phyloP scores from a whole-genome alignment of 2,329 filamentous ascomycete species.

The Phialocephala subalpina region DNA sequence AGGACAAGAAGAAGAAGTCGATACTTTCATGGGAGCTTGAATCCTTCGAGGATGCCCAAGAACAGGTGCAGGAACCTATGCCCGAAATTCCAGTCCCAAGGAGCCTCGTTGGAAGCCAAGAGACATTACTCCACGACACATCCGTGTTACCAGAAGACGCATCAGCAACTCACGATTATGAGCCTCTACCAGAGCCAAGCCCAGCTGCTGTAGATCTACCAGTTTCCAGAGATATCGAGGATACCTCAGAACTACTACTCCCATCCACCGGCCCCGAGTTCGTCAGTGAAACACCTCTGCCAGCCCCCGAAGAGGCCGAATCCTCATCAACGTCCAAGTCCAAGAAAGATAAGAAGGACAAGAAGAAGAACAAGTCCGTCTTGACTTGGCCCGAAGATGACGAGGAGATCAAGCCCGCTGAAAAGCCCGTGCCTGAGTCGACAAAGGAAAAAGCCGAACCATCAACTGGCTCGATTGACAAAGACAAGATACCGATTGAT shows the following conservation, averaged over 20 bases:
- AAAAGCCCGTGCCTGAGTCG: background rate
- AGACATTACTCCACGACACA: background rate
- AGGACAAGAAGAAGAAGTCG: slow-evolving; percentile 29
- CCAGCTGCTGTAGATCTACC: background rate
- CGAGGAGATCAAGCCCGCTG: background rate
- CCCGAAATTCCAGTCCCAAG: background rate
- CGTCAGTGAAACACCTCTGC: background rate
- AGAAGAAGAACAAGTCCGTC: slow-evolving; percentile 26
- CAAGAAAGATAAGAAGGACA: slow-evolving; percentile 40
- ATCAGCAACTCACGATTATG: background rate
- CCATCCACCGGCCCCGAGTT: background rate
- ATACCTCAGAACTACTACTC: background rate
- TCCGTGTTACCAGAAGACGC: background rate
- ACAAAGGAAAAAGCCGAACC: background rate
- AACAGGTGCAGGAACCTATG: slow-evolving; percentile 32
- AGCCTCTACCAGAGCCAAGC: background rate
- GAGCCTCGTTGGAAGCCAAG: background rate
- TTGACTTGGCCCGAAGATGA: slow-evolving; percentile 4
- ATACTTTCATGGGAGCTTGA: slow-evolving; percentile 21
- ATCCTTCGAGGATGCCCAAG: slow-evolving; percentile 30
- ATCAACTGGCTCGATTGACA: background rate
- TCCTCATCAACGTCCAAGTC: slow-evolving; percentile 2
- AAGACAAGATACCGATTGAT: background rate
- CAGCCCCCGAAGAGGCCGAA: background rate
- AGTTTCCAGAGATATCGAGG: slow-evolving; percentile 1